Evolutionary conservation across 306 rosid species (phyloP), one percentile per base, ranked within the genome.

Genomic region (Pachyrhizus erosus): DNA sequence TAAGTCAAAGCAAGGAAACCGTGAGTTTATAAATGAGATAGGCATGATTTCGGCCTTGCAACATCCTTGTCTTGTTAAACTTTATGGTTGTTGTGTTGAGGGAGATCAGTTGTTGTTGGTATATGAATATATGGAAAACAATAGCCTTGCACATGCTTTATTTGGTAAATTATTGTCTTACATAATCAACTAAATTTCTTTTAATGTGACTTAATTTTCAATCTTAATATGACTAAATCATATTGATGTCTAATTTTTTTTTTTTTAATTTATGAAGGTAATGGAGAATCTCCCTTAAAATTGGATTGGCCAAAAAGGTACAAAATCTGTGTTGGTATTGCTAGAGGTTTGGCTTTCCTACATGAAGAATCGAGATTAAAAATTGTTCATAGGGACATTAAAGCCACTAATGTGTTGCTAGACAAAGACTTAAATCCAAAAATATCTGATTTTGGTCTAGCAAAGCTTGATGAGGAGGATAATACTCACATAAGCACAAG

Each of bases 61-160:
- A 55, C 91, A 92, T 55, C 92, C 97, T 62, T 84, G 82, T 55
- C 94, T 92, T 20, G 91, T 90, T 60, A 86, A 57, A 67, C 91
- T 88, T 21, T 87, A 79, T 70, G 94, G 94, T 6, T 90, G 91
- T 21, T 92, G 97, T 65, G 86, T 88, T 5, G 94, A 90, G 70
- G 94, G 97, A 79, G 85, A 87, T 45, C 91, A 90, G n/a, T 39
- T 92, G 64, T 76, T 90, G 71, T 84, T 91, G 23, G 48, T 91
- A 18, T 91, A 91, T 21, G 96, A 91, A 27, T 90, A 90, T 81
- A 11, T 92, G 84, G 90, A 88, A 79, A 92, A 91, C 78, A 90
- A 91, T 54, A 71, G 85, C 61, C 92, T 92, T 51, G 92, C 97
- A 5, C 91, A 83, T 13, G 91, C 92, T 7, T 84, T 92, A 67